Percentiles rank a stretch among this genome's conserved stretches.
Evolutionary conservation across 2,329 filamentous ascomycete genomes (phyloP).

Genomic region (Colletotrichum gigasporum): DNA sequence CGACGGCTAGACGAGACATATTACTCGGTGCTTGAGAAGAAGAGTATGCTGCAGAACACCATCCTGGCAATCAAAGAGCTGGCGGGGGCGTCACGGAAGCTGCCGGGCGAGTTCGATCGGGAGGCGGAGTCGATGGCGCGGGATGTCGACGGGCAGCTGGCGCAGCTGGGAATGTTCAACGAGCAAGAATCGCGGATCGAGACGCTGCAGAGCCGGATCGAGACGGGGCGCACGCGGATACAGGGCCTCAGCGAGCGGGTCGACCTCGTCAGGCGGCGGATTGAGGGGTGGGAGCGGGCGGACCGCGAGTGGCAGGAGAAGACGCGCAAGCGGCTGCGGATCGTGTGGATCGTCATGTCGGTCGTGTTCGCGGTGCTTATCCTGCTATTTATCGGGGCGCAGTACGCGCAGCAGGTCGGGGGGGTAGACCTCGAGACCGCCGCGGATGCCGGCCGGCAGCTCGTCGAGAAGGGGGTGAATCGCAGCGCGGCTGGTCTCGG

Average conservation of each 20-base stretch:
- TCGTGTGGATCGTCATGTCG: conserved; percentile 69
- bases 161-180: conserved; percentile 69
- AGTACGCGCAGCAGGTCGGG: conserved; percentile 38
- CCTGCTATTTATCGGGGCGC: conserved; percentile 50
- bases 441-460: neutral
- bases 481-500: neutral
- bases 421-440: neutral
- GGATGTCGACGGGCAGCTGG: conserved; percentile 70
- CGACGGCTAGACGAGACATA: conserved; percentile 78
- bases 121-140: conserved; percentile 67
- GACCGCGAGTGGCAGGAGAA: conserved; percentile 76
- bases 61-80: conserved; percentile 73
- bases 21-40: conserved; percentile 76
- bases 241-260: conserved; percentile 69
- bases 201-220: conserved; percentile 69
- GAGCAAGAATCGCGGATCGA: conserved; percentile 72
- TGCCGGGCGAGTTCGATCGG: conserved; percentile 66
- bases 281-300: conserved; percentile 74
- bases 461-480: conserved; percentile 11
- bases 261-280: conserved; percentile 68
- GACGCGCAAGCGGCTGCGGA: conserved; percentile 69
- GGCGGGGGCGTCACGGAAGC: conserved; percentile 66
- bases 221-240: conserved; percentile 67
- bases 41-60: conserved; percentile 70
- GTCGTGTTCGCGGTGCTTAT: conserved; percentile 57